Conservation (phyloP, 2,329 filamentous ascomycete genomes). For the Botrytis byssoidea region DNA sequence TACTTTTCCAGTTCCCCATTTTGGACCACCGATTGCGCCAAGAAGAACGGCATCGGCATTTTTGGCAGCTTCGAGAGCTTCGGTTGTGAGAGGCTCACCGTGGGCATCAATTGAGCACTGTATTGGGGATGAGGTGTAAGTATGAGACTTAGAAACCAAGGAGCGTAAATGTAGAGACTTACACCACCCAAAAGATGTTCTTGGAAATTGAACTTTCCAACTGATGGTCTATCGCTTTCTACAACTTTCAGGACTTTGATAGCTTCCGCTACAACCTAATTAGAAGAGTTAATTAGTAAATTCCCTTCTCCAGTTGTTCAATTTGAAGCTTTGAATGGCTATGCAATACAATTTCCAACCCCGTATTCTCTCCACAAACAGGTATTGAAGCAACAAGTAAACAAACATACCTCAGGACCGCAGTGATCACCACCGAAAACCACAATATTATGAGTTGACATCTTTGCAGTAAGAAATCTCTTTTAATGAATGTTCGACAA, state of each 20-base stretch:
- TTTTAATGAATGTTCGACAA: neutral
- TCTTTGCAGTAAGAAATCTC: slow-evolving; percentile 41
- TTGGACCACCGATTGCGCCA: slow-evolving; percentile 89
- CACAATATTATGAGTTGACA: slow-evolving; percentile 74
- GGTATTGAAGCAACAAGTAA: neutral
- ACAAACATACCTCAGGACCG: slow-evolving; percentile 71
- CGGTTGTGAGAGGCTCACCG: slow-evolving; percentile 76
- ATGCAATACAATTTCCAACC: neutral
- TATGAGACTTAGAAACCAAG: neutral
- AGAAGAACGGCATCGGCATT: slow-evolving; percentile 85
- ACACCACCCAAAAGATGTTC: slow-evolving; percentile 90
- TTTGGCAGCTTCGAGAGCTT: slow-evolving; percentile 79
- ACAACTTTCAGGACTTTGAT: slow-evolving; percentile 83
- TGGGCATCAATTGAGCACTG: slow-evolving; percentile 86
- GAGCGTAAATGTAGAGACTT: slow-evolving; percentile 32
- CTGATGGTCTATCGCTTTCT: slow-evolving; percentile 65
- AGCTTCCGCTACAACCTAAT: slow-evolving; percentile 77
- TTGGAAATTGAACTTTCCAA: slow-evolving; percentile 78
- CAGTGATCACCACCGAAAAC: slow-evolving; percentile 83
- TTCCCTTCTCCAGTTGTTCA: neutral
- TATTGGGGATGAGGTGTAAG: neutral
- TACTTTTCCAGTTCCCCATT: slow-evolving; percentile 89
- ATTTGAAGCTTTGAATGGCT: neutral
- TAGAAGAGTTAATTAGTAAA: neutral
- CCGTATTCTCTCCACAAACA: slow-evolving; percentile 1